These are phyloP conservation scores for Tephrocybe sp. DNA, from an alignment of 768 basidiomycete genomes.

Conservation along the genomic window DNA sequence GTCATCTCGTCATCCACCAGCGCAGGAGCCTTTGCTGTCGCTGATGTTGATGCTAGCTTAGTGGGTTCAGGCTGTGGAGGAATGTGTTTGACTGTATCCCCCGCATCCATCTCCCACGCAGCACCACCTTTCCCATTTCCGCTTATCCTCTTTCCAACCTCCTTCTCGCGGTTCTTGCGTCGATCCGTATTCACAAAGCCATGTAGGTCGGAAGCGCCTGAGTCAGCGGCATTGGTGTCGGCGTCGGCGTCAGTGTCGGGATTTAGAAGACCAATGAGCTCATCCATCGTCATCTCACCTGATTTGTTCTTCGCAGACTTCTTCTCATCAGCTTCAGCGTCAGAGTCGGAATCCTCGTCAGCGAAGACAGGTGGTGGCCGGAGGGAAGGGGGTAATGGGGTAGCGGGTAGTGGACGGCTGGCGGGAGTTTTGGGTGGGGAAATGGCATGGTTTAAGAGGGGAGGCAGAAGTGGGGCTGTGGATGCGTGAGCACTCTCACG, in stretches of 20 bases:
- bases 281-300: slow-evolving; percentile 15
- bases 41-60: not conserved
- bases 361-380: not conserved
- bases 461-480: not conserved
- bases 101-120: slow-evolving; percentile 15
- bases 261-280: slow-evolving; percentile 5
- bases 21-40: not conserved
- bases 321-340: not conserved
- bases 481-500: slow-evolving; percentile 1
- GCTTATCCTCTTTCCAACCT: not conserved
- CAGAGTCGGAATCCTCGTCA: not conserved
- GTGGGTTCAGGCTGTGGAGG: not conserved
- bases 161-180: too few relatives aligned
- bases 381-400: slow-evolving; percentile 8
- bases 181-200: slow-evolving; percentile 1
- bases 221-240: not conserved
- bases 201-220: not conserved
- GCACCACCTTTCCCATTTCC: slow-evolving; percentile 8
- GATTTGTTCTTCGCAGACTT: not conserved
- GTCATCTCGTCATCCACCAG: slow-evolving; percentile 12
- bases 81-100: slow-evolving; percentile 15
- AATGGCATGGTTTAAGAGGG: not conserved
- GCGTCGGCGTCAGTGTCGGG: not conserved
- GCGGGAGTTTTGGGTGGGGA: not conserved
- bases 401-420: slow-evolving; percentile 8